Conservation (phyloP, 495 filamentous ascomycete species). For the Hypoxylon cercidicola region DNA sequence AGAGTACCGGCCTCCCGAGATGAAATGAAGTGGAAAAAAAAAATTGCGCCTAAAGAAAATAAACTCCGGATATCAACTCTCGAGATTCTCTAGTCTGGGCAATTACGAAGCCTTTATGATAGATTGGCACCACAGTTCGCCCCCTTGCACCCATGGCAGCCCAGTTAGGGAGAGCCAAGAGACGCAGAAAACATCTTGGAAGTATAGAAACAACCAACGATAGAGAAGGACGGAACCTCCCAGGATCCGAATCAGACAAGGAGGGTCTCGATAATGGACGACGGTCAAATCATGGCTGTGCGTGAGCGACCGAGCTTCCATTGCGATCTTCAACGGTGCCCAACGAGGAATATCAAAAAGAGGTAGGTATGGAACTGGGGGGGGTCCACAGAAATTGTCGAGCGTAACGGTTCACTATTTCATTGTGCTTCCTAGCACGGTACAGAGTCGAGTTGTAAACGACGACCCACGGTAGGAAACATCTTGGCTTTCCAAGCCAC, state of each 20-base stretch:
- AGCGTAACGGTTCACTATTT: conserved; percentile 11
- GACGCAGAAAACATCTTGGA: conserved; percentile 32
- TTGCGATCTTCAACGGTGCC: conserved; percentile 43
- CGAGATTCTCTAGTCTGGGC: conserved; percentile 8
- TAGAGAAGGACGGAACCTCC: conserved; percentile 14
- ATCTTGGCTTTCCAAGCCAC: background rate
- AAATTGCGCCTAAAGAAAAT: conserved; percentile 27
- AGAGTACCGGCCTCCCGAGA: conserved; percentile 40
- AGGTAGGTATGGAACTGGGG: conserved; percentile 6
- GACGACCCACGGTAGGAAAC: conserved; percentile 13
- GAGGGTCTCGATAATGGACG: conserved; percentile 32
- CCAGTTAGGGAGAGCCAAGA: conserved; percentile 37
- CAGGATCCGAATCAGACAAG: conserved; percentile 31
- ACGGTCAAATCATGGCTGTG: conserved; percentile 22
- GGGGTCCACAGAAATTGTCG: conserved; percentile 26
- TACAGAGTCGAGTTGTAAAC: conserved; percentile 5
- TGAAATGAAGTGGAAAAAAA: conserved; percentile 36
- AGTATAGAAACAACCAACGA: conserved; percentile 38
- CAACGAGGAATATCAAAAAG: conserved; percentile 20
- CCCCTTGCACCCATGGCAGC: too few species aligned
- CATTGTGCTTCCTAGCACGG: background rate
- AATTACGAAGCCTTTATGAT: conserved; percentile 41
- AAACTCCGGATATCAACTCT: conserved; percentile 24
- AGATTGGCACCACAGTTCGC: conserved; percentile 33
- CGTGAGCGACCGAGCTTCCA: conserved; percentile 34